Conservation (phyloP, 495 filamentous ascomycete genomes). For the Amphirosellinia nigrospora region DNA sequence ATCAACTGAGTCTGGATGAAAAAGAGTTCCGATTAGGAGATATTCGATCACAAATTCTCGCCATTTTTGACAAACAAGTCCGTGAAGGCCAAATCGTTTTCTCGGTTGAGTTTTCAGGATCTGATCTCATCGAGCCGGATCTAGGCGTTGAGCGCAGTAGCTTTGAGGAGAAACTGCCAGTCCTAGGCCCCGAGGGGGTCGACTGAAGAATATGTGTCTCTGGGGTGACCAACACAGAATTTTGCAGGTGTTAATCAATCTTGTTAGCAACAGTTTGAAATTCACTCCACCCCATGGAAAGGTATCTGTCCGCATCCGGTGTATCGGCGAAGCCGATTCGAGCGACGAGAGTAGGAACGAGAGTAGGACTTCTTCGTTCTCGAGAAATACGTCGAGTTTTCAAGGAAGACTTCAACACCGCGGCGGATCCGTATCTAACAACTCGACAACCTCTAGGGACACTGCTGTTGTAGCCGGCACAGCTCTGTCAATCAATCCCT, state of each 20-base stretch:
- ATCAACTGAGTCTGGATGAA: slow-evolving; percentile 77
- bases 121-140: slow-evolving; percentile 45
- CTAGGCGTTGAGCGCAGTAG: slow-evolving; percentile 41
- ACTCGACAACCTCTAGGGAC: slow-evolving; percentile 53
- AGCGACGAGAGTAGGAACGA: slow-evolving; percentile 51
- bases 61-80: slow-evolving; percentile 89
- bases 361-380: slow-evolving; percentile 58
- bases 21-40: slow-evolving; percentile 84
- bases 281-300: slow-evolving; percentile 83
- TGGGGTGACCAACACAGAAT: slow-evolving; percentile 94
- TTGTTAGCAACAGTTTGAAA: slow-evolving; percentile 91
- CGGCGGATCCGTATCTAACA: slow-evolving; percentile 55
- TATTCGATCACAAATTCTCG: slow-evolving; percentile 75
- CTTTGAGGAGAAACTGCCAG: slow-evolving; percentile 48
- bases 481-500: slow-evolving; percentile 62
- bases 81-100: slow-evolving; percentile 77
- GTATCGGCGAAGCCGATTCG: slow-evolving; percentile 62
- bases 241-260: slow-evolving; percentile 87
- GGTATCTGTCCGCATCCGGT: slow-evolving; percentile 75
- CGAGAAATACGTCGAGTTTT: slow-evolving; percentile 50
- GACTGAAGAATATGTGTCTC: slow-evolving; percentile 73
- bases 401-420: slow-evolving; percentile 48
- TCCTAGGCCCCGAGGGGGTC: slow-evolving; percentile 64
- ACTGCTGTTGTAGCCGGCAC: slow-evolving; percentile 43
- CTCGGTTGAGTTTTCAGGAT: slow-evolving; percentile 68